Evolutionary conservation across 1,139 yeast species (phyloP), one percentile per base, ranked within the genome.

Genomic region (Yamadazyma siamensis): DNA sequence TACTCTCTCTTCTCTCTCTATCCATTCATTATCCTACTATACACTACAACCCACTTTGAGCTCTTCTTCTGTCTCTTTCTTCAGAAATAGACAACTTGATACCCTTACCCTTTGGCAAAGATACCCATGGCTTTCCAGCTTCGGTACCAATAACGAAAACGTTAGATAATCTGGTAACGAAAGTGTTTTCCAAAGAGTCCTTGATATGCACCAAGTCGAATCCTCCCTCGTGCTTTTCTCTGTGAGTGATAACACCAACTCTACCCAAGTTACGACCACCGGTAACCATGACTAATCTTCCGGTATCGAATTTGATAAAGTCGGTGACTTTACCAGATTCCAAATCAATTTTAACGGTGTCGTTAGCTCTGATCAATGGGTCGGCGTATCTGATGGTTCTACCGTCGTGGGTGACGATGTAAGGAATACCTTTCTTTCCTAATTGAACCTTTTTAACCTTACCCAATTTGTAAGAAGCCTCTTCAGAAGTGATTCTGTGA

Each of bases 261-360:
- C 98, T 85, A 68, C 98, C 98, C 94, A 89, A 81, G 84, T 87
- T 88, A 75, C 96, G 91, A 76, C 97, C 97, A 77, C 97, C 97
- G 52, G 96, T 89, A 67, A 85, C 94, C 94, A 88, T 89, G 52
- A 83, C 96, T 64, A 87, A 77, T 72, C 79, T 86, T 71, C 97
- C 97, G 59, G 91, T 78, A 66, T 87, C 96, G 65, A 89, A 89
- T 75, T 87, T 86, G 75, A 89, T 80, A 75, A 71, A 86, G 54
- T 87, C 94, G 46, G 84, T 70, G 65, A 87, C 81, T 80, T 89
- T 89, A 69, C 96, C 96, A 52, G 96, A 71, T 54, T 91, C 95
- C 63, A 89, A 77, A 72, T 89, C 95, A 61, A 89, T 75, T 80
- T 89, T 89, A 64, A 89, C 95, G 52, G 96, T 84, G 77, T 89